A percentile compares a stretch with the other conserved stretches of the same genome.
Evolutionary conservation across 2,329 filamentous ascomycete species (phyloP).

Genomic region (Phyllosticta citriasiana): DNA sequence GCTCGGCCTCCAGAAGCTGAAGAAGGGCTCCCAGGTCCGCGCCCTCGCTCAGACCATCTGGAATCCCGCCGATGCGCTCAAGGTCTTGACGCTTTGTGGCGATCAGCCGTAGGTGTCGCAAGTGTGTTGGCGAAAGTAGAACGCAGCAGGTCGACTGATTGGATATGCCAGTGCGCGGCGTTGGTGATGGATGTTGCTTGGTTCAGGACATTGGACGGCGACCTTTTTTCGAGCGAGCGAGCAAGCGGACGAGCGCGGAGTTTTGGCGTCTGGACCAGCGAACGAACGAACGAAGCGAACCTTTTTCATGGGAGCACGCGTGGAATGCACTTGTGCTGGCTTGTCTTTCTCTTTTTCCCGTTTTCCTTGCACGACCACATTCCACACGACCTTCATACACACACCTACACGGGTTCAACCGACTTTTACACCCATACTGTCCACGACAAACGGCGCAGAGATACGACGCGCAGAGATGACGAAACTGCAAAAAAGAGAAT

Average conservation of each 20-base stretch:
- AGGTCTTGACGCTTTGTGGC: background rate
- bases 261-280: background rate
- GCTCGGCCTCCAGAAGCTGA: slow-evolving; percentile 46
- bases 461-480: background rate
- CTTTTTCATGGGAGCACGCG: background rate
- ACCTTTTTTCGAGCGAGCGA: background rate
- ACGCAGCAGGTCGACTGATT: too few relatives aligned
- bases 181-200: too few relatives aligned
- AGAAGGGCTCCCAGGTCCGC: slow-evolving; percentile 46
- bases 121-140: too few relatives aligned
- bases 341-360: background rate
- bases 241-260: background rate
- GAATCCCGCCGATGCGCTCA: background rate
- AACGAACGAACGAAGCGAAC: too few relatives aligned
- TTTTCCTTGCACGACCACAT: background rate
- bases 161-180: too few relatives aligned
- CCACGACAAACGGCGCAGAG: too few relatives aligned
- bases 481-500: background rate
- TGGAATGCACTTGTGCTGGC: background rate
- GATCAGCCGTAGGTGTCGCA: background rate
- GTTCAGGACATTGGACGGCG: background rate
- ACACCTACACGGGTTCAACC: background rate
- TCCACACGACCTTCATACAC: background rate
- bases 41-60: slow-evolving; percentile 30
- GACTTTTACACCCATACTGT: background rate